A percentile compares a stretch with the other conserved stretches of the same genome.
These are phyloP conservation scores for Trichocladium uniseriatum DNA, from an alignment of 495 filamentous ascomycete species.

Conservation along the genomic window DNA sequence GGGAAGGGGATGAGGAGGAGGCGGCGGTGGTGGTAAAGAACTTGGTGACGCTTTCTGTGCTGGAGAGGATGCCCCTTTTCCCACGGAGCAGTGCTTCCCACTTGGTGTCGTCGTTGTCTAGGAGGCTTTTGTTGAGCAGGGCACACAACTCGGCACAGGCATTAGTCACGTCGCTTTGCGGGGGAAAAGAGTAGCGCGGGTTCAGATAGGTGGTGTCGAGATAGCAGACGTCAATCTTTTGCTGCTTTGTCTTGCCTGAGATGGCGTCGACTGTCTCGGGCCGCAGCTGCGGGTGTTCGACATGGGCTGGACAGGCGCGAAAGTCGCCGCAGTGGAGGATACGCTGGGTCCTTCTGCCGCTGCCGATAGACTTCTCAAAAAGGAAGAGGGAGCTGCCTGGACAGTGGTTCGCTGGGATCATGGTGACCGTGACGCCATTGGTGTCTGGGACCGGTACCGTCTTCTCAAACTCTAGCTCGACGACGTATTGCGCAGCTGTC, in stretches of 20 bases:
- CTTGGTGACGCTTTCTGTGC: constrained; percentile 29
- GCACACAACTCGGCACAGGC: constrained; percentile 89
- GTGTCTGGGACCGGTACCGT: constrained; percentile 70
- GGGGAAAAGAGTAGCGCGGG: constrained; percentile 90
- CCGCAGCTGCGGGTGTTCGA: constrained; percentile 70
- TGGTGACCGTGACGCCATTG: constrained; percentile 74
- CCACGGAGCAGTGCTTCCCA: constrained; percentile 25
- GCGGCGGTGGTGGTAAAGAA: constrained; percentile 27
- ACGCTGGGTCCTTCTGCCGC: constrained; percentile 53
- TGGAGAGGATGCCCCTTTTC: constrained; percentile 17
- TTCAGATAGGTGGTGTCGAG: constrained; percentile 96
- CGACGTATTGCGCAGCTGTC: constrained; percentile 78
- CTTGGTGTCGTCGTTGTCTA: constrained; percentile 20
- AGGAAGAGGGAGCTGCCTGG: constrained; percentile 90
- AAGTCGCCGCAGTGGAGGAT: constrained; percentile 96
- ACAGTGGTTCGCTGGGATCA: constrained; percentile 96
- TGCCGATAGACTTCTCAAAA: constrained; percentile 68
- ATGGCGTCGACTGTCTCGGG: constrained; percentile 61
- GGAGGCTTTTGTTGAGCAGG: constrained; percentile 33
- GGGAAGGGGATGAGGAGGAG: neutral
- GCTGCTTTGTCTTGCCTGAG: constrained; percentile 61
- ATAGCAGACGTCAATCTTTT: constrained; percentile 89
- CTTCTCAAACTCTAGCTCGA: constrained; percentile 78
- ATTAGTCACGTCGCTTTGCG: constrained; percentile 72
- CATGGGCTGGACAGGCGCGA: constrained; percentile 76